A percentile compares a stretch with the other conserved stretches of the same genome.
These are phyloP conservation scores for Aspergillus quadrilineatus DNA, from an alignment of 2,329 filamentous ascomycete genomes.

Conservation along the genomic window DNA sequence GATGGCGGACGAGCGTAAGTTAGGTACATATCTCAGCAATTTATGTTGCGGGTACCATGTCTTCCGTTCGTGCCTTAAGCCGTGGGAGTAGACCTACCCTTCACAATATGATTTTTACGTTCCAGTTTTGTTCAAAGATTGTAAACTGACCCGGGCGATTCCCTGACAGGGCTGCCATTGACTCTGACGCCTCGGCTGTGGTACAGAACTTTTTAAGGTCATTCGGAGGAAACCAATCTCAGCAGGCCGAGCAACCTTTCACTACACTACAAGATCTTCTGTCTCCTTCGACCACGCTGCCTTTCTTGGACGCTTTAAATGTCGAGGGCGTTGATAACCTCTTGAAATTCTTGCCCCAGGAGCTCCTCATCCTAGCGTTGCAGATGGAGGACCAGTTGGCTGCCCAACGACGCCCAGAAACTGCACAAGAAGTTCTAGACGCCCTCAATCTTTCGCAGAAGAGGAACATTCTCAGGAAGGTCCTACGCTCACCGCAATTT, in stretches of 20 bases:
- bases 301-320: slow-evolving; percentile 69
- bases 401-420: slow-evolving; percentile 66
- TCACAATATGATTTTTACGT: slow-evolving; percentile 9
- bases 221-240: slow-evolving; percentile 60
- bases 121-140: slow-evolving; percentile 5
- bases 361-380: slow-evolving; percentile 73
- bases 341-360: slow-evolving; percentile 73
- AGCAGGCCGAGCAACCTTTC: slow-evolving; percentile 63
- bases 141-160: slow-evolving; percentile 43
- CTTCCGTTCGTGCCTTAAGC: slow-evolving; percentile 2
- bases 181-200: slow-evolving; percentile 69
- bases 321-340: slow-evolving; percentile 68
- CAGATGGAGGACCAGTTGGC: slow-evolving; percentile 61
- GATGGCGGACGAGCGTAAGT: slow-evolving; percentile 99
- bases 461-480: slow-evolving; percentile 73
- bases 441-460: slow-evolving; percentile 75
- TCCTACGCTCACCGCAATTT: slow-evolving; percentile 87
- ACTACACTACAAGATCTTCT: slow-evolving; percentile 86
- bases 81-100: slow-evolving; percentile 9
- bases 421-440: slow-evolving; percentile 70
- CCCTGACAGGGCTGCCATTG: slow-evolving; percentile 57
- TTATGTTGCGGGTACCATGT: slow-evolving; percentile 12
- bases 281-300: slow-evolving; percentile 71
- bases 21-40: slow-evolving; percentile 68
- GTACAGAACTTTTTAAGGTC: slow-evolving; percentile 89